These are phyloP conservation scores for Cylindrotheca closterium DNA, from an alignment of 108 stramenopile genomes.

Conservation along the genomic window DNA sequence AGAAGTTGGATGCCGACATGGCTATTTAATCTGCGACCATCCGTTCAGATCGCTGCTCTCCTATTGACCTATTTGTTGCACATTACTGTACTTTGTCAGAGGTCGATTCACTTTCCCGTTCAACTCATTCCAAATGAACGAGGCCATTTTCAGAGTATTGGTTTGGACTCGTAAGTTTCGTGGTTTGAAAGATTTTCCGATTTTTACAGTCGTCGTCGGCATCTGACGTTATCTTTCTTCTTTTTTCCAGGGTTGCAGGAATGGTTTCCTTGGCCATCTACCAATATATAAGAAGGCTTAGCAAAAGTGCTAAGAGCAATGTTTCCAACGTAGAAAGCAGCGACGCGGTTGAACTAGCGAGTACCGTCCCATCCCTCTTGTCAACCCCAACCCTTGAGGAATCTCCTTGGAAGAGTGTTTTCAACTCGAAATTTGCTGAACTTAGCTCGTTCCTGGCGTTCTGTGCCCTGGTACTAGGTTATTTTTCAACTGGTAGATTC, in stretches of 20 bases:
- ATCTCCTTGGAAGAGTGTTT: conserved; percentile 32
- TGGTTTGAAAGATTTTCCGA: no score
- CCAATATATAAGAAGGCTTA: conserved; percentile 30
- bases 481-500: conserved; percentile 77
- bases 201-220: no score
- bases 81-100: conserved; percentile 70
- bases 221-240: background rate
- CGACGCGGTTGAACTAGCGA: background rate
- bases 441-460: conserved; percentile 48
- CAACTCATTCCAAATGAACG: conserved; percentile 86
- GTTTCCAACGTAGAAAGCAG: background rate
- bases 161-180: conserved; percentile 67
- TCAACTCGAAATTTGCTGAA: conserved; percentile 29
- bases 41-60: conserved; percentile 43
- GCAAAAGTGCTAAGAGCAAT: background rate
- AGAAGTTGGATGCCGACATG: conserved; percentile 70
- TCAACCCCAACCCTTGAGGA: conserved; percentile 12
- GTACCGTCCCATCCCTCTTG: conserved; percentile 4
- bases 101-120: conserved; percentile 74
- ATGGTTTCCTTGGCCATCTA: conserved; percentile 47
- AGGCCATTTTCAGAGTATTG: conserved; percentile 81
- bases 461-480: conserved; percentile 61
- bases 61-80: conserved; percentile 61
- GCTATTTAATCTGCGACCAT: conserved; percentile 34
- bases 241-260: conserved; percentile 53